Percentiles rank a stretch among this genome's conserved stretches.
These are phyloP conservation scores for Lachnellula occidentalis DNA, from an alignment of 2,329 filamentous ascomycete genomes.

Conservation along the genomic window DNA sequence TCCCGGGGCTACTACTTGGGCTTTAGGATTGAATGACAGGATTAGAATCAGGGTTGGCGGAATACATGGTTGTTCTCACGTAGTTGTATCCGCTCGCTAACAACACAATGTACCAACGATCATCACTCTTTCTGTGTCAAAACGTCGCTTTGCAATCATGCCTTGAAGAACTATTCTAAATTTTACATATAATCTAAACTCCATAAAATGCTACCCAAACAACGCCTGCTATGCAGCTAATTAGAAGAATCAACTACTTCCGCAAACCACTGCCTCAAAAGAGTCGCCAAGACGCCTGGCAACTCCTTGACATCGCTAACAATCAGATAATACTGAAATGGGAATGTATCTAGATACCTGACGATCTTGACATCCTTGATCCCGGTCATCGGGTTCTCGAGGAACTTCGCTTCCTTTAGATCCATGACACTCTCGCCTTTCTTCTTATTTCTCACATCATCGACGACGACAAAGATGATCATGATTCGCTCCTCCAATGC, in stretches of 20 bases:
- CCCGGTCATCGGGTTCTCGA: conserved; percentile 52
- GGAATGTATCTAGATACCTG: conserved; percentile 91
- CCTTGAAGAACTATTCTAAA: neutral
- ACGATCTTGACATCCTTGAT: conserved; percentile 71
- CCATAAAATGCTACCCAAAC: neutral
- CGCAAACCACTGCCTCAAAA: conserved; percentile 94
- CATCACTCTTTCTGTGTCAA: neutral
- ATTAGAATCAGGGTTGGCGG: too few species aligned
- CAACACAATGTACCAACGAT: neutral
- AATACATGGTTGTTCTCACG: too few species aligned
- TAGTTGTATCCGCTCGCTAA: too few species aligned
- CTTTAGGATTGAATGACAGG: too few species aligned
- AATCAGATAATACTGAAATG: conserved; percentile 94
- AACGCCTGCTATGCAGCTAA: conserved; percentile 1
- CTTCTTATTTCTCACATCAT: conserved; percentile 50
- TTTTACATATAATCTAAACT: neutral
- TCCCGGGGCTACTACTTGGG: too few species aligned
- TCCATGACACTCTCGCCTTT: conserved; percentile 71
- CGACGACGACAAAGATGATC: conserved; percentile 96
- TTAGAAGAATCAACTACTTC: conserved; percentile 43
- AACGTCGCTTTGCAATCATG: neutral
- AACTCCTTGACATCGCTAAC: conserved; percentile 89
- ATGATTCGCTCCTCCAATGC: conserved; percentile 93
- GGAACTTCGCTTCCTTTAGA: conserved; percentile 80
- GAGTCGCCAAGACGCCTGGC: conserved; percentile 77